Conservation (phyloP, 768 basidiomycete species). For the Boletus sp. region DNA sequence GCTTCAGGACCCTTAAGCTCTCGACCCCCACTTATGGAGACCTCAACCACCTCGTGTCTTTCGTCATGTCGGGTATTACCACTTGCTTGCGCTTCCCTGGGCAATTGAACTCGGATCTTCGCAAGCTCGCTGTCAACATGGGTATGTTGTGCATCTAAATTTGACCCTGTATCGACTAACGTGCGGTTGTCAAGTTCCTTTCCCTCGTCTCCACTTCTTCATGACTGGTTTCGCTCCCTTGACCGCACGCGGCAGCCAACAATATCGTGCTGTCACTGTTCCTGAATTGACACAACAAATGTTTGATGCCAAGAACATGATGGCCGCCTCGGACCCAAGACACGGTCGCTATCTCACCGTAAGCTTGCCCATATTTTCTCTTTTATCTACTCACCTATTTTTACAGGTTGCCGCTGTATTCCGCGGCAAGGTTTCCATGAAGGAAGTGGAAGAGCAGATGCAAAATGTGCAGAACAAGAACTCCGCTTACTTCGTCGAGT, state of each 20-base stretch:
- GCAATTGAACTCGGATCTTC: constrained; percentile 97
- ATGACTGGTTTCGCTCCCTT: constrained; percentile 95
- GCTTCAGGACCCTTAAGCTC: constrained; percentile 96
- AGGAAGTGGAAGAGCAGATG: constrained; percentile 99
- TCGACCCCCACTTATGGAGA: constrained; percentile 95
- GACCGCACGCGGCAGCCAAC: constrained; percentile 89
- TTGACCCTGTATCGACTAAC: background rate
- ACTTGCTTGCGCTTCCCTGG: constrained; percentile 99
- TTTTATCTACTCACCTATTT: background rate
- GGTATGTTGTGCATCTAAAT: constrained; percentile 45
- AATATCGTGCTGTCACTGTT: constrained; percentile 95
- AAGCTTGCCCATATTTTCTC: constrained; percentile 18
- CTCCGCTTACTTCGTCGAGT: constrained; percentile 97
- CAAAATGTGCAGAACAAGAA: constrained; percentile 97
- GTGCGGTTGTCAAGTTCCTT: constrained; percentile 60
- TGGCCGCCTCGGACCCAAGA: constrained; percentile 96
- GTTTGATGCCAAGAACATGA: constrained; percentile 99
- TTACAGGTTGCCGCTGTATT: constrained; percentile 85
- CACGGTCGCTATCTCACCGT: constrained; percentile 98
- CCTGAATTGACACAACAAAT: constrained; percentile 98
- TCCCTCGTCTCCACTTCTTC: constrained; percentile 99
- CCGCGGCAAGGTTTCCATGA: constrained; percentile 99
- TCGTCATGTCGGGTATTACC: constrained; percentile 98
- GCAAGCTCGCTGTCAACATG: constrained; percentile 99
- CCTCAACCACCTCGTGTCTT: constrained; percentile 95